Evolutionary conservation across 768 basidiomycete genomes (phyloP), one percentile per base, ranked within the genome.

Genomic region (Naganishia onofrii): DNA sequence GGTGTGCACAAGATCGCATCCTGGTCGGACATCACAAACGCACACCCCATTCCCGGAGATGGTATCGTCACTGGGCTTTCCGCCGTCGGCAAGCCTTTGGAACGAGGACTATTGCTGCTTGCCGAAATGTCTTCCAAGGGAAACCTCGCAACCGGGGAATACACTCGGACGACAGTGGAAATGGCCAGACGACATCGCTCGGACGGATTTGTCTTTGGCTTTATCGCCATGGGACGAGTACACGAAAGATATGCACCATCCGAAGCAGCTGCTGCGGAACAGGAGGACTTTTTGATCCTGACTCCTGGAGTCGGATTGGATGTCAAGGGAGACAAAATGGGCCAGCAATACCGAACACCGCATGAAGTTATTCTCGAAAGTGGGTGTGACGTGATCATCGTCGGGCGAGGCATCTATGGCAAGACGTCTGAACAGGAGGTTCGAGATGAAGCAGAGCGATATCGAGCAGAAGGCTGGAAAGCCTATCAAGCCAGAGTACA

Each of bases 11-110:
- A 88, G 77, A 98, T 98, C 77, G 89, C 95, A 36, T 88, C 85
- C 57, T 99, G 96, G 96, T 87, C 96, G 13, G 92, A 99, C 76
- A 87, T 99, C 76, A 97, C 93, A 64, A 98, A 99, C 80, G 96
- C 96, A 1, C 96, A 98, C 81, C 87, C 90, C 12, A 88, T 98
- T 42, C 93, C 96, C 2, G 96, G 96, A n/a, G 92, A 93, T 3
- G 93, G 93, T 17, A 88, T 98, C 73, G 86, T 99, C 73, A 84
- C 87, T n/a, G 95, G 96, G 19, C 89, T 99, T 36, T 84, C 90
- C 1, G 88, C 89, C 7, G 87, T 98, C 44, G 96, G 96, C 48
- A 81, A 88, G 10, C 91, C 93, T 0, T 85, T 92, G 19, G 88
- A 88, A 1, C 86, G 96, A 15, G 96, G 92, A 0, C 86, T 98